Evolutionary conservation across 73 alveolate species (phyloP).

Genomic region (Tetrahymena elliotti): DNA sequence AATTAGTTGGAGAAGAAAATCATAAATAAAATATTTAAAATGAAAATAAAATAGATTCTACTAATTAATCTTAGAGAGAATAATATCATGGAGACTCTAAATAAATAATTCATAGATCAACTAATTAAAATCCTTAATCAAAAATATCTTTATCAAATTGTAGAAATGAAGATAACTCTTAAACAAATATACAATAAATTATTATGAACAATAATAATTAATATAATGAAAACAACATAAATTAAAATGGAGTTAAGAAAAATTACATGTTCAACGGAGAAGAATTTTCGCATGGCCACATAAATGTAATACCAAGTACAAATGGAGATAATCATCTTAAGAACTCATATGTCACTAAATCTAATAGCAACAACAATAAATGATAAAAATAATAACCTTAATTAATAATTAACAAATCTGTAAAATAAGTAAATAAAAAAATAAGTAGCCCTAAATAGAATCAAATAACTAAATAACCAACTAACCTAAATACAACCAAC

Average conservation of each 20-base stretch:
- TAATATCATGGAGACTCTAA: not conserved
- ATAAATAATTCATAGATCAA: not conserved
- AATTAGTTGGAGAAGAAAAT: not conserved
- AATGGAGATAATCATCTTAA: not conserved
- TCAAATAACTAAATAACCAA: too few species aligned
- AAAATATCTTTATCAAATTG: not conserved
- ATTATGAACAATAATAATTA: too few species aligned
- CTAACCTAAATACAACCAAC: not conserved
- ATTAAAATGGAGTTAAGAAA: not conserved
- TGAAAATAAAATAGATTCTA: not conserved
- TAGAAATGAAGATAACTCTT: not conserved
- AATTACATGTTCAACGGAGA: not conserved
- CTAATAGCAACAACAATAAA: not conserved
- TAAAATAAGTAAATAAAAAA: too few species aligned
- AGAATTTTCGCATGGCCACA: not conserved
- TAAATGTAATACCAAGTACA: not conserved
- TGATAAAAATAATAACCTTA: not conserved
- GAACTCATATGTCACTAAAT: not conserved
- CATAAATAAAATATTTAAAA: not conserved
- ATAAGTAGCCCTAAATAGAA: too few species aligned
- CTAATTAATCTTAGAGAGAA: not conserved
- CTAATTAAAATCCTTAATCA: not conserved
- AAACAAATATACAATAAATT: not conserved
- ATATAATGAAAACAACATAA: not conserved
- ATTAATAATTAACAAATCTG: not conserved